These are phyloP conservation scores for Verticillium dahliae DNA, from an alignment of 2,329 filamentous ascomycete species.

Conservation along the genomic window DNA sequence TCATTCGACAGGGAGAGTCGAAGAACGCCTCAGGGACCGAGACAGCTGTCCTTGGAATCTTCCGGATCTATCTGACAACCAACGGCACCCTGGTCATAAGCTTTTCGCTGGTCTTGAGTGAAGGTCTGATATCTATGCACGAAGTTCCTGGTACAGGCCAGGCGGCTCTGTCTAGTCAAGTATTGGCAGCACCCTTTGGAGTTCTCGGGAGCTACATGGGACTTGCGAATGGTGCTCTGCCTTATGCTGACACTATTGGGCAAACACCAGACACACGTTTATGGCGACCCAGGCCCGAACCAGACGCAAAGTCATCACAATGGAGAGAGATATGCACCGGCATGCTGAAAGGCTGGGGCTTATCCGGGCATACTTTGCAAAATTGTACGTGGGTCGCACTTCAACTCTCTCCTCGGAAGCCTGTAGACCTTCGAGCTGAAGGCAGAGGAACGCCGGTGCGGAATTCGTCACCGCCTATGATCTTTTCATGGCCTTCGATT, in stretches of 20 bases:
- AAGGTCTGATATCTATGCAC: conserved; percentile 39
- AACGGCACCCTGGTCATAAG: conserved; percentile 46
- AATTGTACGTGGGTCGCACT: conserved; percentile 45
- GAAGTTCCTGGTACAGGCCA: conserved; percentile 32
- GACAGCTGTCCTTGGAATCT: conserved; percentile 29
- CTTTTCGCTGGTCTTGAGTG: conserved; percentile 38
- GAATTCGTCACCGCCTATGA: conserved; percentile 23
- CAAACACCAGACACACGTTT: conserved; percentile 49
- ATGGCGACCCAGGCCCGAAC: conserved; percentile 31
- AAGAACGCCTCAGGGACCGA: conserved; percentile 1
- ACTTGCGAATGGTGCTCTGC: conserved; percentile 24
- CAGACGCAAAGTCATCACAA: conserved; percentile 31
- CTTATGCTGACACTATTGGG: conserved; percentile 29
- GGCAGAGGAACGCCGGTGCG: conserved; percentile 29
- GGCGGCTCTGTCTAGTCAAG: conserved; percentile 32
- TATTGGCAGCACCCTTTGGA: conserved; percentile 51
- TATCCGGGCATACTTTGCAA: conserved; percentile 34
- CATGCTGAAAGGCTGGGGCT: conserved; percentile 42
- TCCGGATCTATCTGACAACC: conserved; percentile 49
- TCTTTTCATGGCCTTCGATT: conserved; percentile 46
- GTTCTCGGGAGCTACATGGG: conserved; percentile 35
- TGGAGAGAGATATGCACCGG: conserved; percentile 46
- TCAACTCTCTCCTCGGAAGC: conserved; percentile 37
- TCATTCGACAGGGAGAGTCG: conserved; percentile 4
- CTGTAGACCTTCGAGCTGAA: conserved; percentile 34